A percentile compares a stretch with the other conserved stretches of the same genome.
Evolutionary conservation across 768 basidiomycete genomes (phyloP).

Genomic region (Termitomyces heimii): DNA sequence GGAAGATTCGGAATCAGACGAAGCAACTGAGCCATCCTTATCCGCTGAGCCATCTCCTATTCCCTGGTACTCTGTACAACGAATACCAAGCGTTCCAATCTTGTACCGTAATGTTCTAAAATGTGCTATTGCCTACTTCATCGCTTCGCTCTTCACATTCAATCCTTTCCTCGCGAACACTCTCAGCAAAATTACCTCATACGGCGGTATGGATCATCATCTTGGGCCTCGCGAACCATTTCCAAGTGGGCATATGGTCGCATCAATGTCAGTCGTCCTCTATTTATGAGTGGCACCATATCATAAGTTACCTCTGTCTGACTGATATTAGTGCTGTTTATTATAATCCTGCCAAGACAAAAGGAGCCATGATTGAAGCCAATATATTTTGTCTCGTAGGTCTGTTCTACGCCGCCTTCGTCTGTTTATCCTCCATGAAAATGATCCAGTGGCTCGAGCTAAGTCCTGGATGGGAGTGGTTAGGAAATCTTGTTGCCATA

Average conservation of each 20-base stretch:
- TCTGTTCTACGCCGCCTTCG: constrained; percentile 61
- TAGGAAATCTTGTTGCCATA: constrained; percentile 70
- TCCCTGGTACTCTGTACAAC: constrained; percentile 13
- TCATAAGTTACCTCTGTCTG: neutral
- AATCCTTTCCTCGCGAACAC: constrained; percentile 65
- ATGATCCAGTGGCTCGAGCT: constrained; percentile 78
- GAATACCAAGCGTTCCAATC: constrained; percentile 36
- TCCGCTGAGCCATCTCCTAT: constrained; percentile 2
- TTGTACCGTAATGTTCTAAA: constrained; percentile 76
- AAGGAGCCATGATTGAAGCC: constrained; percentile 91
- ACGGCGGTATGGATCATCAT: constrained; percentile 20
- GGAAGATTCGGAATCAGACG: constrained; percentile 11
- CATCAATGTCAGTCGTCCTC: constrained; percentile 69
- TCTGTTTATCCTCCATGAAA: constrained; percentile 71
- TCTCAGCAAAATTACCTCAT: constrained; percentile 54
- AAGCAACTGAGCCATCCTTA: constrained; percentile 2
- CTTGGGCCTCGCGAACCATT: constrained; percentile 51
- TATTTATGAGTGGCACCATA: neutral
- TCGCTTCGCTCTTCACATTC: constrained; percentile 92
- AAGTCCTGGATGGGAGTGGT: constrained; percentile 62
- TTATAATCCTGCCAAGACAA: constrained; percentile 90
- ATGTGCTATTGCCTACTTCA: constrained; percentile 85
- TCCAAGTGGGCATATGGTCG: constrained; percentile 86
- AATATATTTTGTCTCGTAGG: constrained; percentile 73
- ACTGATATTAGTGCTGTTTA: constrained; percentile 60